A percentile compares a stretch with the other conserved stretches of the same genome.
These are phyloP conservation scores for Apiospora pterosperma DNA, from an alignment of 2,329 filamentous ascomycete species.

Conservation along the genomic window DNA sequence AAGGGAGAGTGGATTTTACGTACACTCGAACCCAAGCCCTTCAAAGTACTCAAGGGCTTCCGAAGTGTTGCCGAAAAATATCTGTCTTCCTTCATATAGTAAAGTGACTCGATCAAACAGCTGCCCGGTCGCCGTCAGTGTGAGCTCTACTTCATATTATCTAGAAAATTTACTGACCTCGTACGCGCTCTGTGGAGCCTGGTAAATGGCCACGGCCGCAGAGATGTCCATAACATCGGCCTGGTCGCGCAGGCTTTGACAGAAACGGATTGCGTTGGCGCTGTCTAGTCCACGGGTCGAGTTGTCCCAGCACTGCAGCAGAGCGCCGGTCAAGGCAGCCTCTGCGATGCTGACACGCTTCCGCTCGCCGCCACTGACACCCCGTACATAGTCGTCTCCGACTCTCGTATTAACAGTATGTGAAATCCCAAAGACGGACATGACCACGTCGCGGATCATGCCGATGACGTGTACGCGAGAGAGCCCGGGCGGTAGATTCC, in stretches of 20 bases:
- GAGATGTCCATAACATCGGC: conserved; percentile 27
- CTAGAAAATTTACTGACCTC: conserved; percentile 31
- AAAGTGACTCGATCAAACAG: conserved; percentile 73
- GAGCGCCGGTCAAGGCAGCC: conserved; percentile 55
- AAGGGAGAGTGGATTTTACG: neutral
- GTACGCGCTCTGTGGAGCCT: conserved; percentile 63
- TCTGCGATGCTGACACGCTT: conserved; percentile 65
- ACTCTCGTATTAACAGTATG: conserved; percentile 72
- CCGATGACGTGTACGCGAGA: conserved; percentile 14
- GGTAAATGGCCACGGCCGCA: neutral
- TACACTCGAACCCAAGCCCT: conserved; percentile 63
- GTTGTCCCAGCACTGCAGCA: conserved; percentile 68
- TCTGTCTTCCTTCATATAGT: conserved; percentile 73
- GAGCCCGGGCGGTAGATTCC: conserved; percentile 12
- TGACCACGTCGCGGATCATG: conserved; percentile 67
- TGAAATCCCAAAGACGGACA: conserved; percentile 72
- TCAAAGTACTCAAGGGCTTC: conserved; percentile 64
- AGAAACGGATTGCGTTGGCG: conserved; percentile 74
- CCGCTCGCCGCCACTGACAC: conserved; percentile 71
- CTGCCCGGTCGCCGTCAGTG: neutral
- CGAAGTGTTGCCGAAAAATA: conserved; percentile 65
- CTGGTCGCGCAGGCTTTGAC: conserved; percentile 57
- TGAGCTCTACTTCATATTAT: too few species aligned
- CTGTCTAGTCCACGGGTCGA: conserved; percentile 71
- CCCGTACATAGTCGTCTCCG: conserved; percentile 72